Base-by-base conservation (phyloP, 331 rosid genomes). In the Acacia pycnantha region DNA sequence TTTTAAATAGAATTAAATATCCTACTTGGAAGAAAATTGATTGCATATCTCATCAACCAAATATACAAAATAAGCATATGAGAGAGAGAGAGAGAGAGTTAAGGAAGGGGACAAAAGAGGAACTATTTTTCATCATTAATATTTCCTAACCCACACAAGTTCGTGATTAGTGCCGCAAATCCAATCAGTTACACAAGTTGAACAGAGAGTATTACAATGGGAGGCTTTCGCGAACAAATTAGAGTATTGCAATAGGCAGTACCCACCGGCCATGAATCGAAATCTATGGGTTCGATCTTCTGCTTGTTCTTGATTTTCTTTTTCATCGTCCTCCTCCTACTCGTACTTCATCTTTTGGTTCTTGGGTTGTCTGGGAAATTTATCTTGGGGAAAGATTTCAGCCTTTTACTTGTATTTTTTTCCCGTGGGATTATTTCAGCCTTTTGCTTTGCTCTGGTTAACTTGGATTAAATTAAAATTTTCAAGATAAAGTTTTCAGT, bases 131-230 rank as follows among this genome's bases (percentile, higher is more conserved):
- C 70, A 44, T 76, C 33, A 46, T 58, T 46, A 76, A 75, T 77
- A 33, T 61, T 70, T 70, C 26, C 61, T 40, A 78, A 33, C 67
- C 54, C 31, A 73, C 31, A 73, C 44, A 66, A 59, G 62, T 26
- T 79, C 56, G 69, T 71, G 78, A 72, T 70, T 83, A 54, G 69
- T 76, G 78, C 59, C 74, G 74, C 41, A 43, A 70, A 79, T 46
- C 81, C 65, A 74, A 84, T 58, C 76, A 35, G 73, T 65, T 24
- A 40, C 31, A 77, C 74, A n/a, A n/a, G n/a, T n/a, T n/a, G n/a
- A n/a, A n/a, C n/a, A n/a, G n/a, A n/a, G n/a, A n/a, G n/a, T n/a
- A n/a, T n/a, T n/a, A n/a, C n/a, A n/a, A 6, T 11, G 0, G 43
- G 35, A 0, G 7, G 50, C n/a, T n/a, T n/a, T n/a, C n/a, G n/a